A percentile compares a stretch with the other conserved stretches of the same genome.
phyloP scores from a whole-genome alignment of 1,139 yeast species.

The Yamadazyma diospyri region DNA sequence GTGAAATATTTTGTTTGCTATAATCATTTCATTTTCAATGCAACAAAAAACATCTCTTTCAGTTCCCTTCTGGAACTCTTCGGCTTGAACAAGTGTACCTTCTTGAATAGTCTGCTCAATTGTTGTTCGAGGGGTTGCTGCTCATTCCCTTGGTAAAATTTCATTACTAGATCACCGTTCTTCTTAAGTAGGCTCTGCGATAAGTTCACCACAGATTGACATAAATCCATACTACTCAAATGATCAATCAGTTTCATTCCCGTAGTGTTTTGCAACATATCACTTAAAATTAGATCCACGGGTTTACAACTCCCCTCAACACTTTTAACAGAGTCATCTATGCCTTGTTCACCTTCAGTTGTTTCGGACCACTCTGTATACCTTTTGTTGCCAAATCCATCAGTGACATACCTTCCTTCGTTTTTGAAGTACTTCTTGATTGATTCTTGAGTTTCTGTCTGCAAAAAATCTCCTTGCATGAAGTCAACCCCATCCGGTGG shows the following conservation, averaged over 20 bases:
- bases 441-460: slow-evolving; percentile 29
- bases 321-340: neutral
- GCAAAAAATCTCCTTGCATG: slow-evolving; percentile 40
- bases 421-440: slow-evolving; percentile 18
- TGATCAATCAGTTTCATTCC: slow-evolving; percentile 44
- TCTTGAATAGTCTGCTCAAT: slow-evolving; percentile 27
- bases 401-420: neutral
- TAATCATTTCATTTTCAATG: slow-evolving; percentile 15
- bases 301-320: slow-evolving; percentile 12
- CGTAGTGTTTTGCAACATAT: slow-evolving; percentile 48
- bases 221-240: slow-evolving; percentile 43
- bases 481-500: slow-evolving; percentile 42
- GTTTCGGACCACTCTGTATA: neutral
- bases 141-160: slow-evolving; percentile 42
- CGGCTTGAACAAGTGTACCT: slow-evolving; percentile 34
- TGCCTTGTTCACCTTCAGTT: neutral
- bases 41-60: slow-evolving; percentile 38
- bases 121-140: slow-evolving; percentile 24
- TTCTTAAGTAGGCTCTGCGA: slow-evolving; percentile 25
- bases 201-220: slow-evolving; percentile 35
- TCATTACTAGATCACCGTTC: slow-evolving; percentile 39
- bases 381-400: neutral
- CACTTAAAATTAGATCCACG: slow-evolving; percentile 38
- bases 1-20: too few species aligned
- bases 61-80: slow-evolving; percentile 37